Percentiles rank a stretch among this genome's conserved stretches.
Conservation (phyloP, 2,329 filamentous ascomycete genomes). For the Fusarium kyushuense region DNA sequence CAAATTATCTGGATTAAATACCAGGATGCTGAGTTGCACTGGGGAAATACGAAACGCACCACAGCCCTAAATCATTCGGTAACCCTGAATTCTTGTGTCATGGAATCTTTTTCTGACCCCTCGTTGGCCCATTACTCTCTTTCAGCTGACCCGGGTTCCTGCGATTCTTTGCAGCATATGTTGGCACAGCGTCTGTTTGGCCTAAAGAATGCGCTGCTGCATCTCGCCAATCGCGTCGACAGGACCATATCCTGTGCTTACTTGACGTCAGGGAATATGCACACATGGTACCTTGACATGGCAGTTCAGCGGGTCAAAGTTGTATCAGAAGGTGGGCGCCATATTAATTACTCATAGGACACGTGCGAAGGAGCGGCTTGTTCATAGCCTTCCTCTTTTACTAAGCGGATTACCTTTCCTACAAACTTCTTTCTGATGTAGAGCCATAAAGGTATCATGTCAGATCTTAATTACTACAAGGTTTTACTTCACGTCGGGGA, state of each 20-base stretch:
- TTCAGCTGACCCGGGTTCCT: background rate
- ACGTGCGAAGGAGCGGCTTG: too few relatives aligned
- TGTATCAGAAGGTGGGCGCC: background rate
- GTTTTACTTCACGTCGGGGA: too few relatives aligned
- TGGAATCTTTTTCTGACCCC: background rate
- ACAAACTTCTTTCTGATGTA: too few relatives aligned
- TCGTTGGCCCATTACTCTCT: background rate
- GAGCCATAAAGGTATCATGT: too few relatives aligned
- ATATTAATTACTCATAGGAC: background rate
- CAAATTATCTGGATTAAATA: background rate
- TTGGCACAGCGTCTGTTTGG: background rate
- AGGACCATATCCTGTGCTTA: background rate
- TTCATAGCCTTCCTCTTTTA: too few relatives aligned
- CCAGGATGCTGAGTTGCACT: background rate
- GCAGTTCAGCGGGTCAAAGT: background rate
- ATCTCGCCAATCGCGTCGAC: background rate
- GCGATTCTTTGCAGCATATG: background rate
- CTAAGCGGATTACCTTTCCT: too few relatives aligned
- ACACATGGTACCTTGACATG: too few relatives aligned
- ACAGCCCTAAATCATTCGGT: background rate
- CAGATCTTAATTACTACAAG: too few relatives aligned
- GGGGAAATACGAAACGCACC: background rate
- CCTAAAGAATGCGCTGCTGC: background rate
- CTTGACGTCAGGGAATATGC: too few relatives aligned
- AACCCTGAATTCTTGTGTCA: background rate